Evolutionary conservation across 2,329 filamentous ascomycete species (phyloP).

Genomic region (Trichoderma sp.): DNA sequence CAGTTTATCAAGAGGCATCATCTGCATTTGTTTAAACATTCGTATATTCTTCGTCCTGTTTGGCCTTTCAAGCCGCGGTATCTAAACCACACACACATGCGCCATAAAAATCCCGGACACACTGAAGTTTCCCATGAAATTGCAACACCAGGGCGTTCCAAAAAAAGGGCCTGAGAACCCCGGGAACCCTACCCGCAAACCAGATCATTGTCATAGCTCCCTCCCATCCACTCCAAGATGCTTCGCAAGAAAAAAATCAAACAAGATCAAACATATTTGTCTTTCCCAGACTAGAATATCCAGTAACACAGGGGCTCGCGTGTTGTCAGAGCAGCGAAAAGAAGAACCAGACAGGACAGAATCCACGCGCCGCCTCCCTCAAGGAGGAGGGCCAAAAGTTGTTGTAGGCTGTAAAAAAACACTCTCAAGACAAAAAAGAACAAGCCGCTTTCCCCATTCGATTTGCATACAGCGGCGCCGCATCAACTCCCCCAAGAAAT

Average conservation of each 20-base stretch:
- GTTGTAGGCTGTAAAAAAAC: slow-evolving; percentile 1
- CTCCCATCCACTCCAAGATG: slow-evolving; percentile 32
- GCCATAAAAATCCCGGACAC: slow-evolving; percentile 31
- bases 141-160: slow-evolving; percentile 35
- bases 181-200: slow-evolving; percentile 32
- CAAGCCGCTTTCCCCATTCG: slow-evolving; percentile 31
- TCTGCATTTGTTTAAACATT: slow-evolving; percentile 29
- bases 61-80: slow-evolving; percentile 30
- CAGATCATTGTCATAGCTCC: slow-evolving; percentile 34
- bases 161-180: slow-evolving; percentile 32
- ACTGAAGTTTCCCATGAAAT: slow-evolving; percentile 28
- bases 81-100: slow-evolving; percentile 33
- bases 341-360: slow-evolving; percentile 19
- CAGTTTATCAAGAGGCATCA: not conserved
- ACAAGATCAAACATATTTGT: slow-evolving; percentile 17
- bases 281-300: slow-evolving; percentile 29
- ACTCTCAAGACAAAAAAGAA: slow-evolving; percentile 12
- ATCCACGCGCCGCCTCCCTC: slow-evolving; percentile 16
- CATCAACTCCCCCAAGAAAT: slow-evolving; percentile 22
- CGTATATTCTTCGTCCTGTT: slow-evolving; percentile 41
- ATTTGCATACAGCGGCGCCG: slow-evolving; percentile 31
- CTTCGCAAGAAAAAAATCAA: slow-evolving; percentile 27
- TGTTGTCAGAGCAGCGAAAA: slow-evolving; percentile 21
- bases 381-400: not conserved
- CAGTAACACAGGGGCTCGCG: slow-evolving; percentile 27